A percentile compares a stretch with the other conserved stretches of the same genome.
These are phyloP conservation scores for Chloranthus sessilifolius DNA, from an alignment of 164 flowering plant genomes.

Conservation along the genomic window DNA sequence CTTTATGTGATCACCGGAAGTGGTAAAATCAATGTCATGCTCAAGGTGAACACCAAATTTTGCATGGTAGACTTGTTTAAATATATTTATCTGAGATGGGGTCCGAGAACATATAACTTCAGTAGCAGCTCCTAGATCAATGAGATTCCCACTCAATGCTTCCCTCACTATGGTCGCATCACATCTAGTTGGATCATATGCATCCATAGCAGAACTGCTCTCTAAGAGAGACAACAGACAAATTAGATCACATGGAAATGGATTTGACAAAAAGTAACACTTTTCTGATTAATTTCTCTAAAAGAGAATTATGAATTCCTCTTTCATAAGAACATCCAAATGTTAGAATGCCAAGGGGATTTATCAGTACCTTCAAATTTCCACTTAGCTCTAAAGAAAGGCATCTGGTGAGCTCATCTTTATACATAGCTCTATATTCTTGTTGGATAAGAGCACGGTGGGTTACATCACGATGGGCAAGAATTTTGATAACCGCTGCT, in stretches of 20 bases:
- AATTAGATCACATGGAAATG: not conserved
- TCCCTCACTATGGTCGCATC: constrained; percentile 53
- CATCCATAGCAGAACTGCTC: constrained; percentile 72
- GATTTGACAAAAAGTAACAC: too few species aligned
- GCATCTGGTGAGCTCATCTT: constrained; percentile 50
- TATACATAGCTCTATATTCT: constrained; percentile 53
- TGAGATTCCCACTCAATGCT: constrained; percentile 31
- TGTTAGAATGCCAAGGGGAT: too few species aligned
- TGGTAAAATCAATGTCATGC: constrained; percentile 42
- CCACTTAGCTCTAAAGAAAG: constrained; percentile 67
- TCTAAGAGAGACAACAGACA: constrained; percentile 29
- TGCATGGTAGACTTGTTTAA: constrained; percentile 50
- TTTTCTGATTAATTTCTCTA: too few species aligned
- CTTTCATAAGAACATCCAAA: too few species aligned
- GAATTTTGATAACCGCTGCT: constrained; percentile 49
- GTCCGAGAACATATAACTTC: constrained; percentile 86
- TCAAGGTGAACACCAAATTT: constrained; percentile 41
- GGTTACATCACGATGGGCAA: constrained; percentile 61
- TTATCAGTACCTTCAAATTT: constrained; percentile 41
- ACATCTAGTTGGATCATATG: constrained; percentile 50
- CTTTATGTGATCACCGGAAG: constrained; percentile 62
- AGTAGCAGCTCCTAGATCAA: constrained; percentile 47
- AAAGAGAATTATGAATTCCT: too few species aligned
- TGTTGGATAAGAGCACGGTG: constrained; percentile 64
- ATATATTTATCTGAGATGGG: constrained; percentile 51